These are phyloP conservation scores for Aspergillus aculeatus DNA, from an alignment of 2,329 filamentous ascomycete species.

Conservation along the genomic window DNA sequence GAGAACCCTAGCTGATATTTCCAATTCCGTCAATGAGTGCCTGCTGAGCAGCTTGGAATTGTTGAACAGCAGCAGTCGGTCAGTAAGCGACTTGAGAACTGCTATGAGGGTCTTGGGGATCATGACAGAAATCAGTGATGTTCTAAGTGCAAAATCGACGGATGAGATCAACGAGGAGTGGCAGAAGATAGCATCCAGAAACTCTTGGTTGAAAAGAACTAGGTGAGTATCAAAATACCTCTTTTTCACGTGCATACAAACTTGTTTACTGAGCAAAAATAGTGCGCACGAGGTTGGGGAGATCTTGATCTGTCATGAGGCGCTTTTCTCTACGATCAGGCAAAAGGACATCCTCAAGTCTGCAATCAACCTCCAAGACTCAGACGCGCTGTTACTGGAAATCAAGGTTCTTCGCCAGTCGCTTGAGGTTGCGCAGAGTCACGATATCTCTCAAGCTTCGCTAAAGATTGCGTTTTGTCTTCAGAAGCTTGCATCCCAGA, in stretches of 20 bases:
- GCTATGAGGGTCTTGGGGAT: constrained; percentile 67
- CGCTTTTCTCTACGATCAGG: constrained; percentile 75
- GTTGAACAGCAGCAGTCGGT: constrained; percentile 36
- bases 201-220: constrained; percentile 78
- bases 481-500: constrained; percentile 71
- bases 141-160: constrained; percentile 61
- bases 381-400: constrained; percentile 68
- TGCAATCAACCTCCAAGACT: constrained; percentile 59
- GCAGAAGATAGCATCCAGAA: constrained; percentile 62
- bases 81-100: constrained; percentile 49
- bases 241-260: background rate
- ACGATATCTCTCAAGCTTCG: constrained; percentile 81
- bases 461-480: constrained; percentile 81
- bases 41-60: constrained; percentile 49
- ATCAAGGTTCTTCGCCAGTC: constrained; percentile 74
- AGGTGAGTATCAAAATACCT: constrained; percentile 54
- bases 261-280: constrained; percentile 18
- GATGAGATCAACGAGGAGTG: constrained; percentile 63
- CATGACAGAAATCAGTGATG: constrained; percentile 77
- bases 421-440: constrained; percentile 72
- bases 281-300: constrained; percentile 66
- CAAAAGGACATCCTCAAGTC: constrained; percentile 64
- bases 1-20: constrained; percentile 54
- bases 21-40: constrained; percentile 61
- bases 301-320: constrained; percentile 79